phyloP scores from a whole-genome alignment of 495 filamentous ascomycete genomes.

The Penicillium argentinense region DNA sequence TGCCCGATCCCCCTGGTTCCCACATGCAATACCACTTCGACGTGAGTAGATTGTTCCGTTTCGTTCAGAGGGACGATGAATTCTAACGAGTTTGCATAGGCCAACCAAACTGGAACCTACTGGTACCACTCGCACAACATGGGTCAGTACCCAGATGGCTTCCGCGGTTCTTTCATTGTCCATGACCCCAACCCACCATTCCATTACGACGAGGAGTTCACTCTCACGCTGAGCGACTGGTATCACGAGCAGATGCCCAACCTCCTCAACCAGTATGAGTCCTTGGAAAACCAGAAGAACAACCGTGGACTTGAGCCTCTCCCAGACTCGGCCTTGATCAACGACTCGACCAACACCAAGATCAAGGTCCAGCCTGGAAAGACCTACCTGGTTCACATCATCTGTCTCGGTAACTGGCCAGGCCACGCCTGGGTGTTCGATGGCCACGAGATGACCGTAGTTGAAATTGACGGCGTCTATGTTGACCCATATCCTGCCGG shows the following conservation, averaged over 20 bases:
- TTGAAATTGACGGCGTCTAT: constrained; percentile 75
- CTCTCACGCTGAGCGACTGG: constrained; percentile 67
- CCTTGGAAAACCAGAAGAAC: constrained; percentile 48
- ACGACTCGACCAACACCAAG: constrained; percentile 53
- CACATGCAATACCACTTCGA: constrained; percentile 70
- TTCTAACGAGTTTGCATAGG: constrained; percentile 40
- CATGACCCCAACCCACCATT: constrained; percentile 68
- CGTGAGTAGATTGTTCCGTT: constrained; percentile 50
- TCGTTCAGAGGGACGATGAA: background rate
- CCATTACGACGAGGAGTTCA: constrained; percentile 67
- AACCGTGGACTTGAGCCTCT: constrained; percentile 57
- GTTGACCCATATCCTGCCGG: constrained; percentile 53
- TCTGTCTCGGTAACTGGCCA: constrained; percentile 64
- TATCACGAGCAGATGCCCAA: constrained; percentile 57
- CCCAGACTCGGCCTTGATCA: constrained; percentile 66
- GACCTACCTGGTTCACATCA: constrained; percentile 65
- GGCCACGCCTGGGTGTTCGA: constrained; percentile 55
- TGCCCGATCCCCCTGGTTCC: constrained; percentile 64
- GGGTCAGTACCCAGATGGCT: constrained; percentile 78
- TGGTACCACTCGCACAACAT: constrained; percentile 80
- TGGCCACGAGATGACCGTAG: constrained; percentile 59
- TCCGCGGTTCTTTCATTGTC: constrained; percentile 70
- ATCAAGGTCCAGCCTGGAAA: constrained; percentile 49
- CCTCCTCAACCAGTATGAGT: constrained; percentile 54
- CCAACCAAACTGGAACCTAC: constrained; percentile 75